Evolutionary conservation across 2,329 filamentous ascomycete species (phyloP).

Genomic region (Graphilbum sp.): DNA sequence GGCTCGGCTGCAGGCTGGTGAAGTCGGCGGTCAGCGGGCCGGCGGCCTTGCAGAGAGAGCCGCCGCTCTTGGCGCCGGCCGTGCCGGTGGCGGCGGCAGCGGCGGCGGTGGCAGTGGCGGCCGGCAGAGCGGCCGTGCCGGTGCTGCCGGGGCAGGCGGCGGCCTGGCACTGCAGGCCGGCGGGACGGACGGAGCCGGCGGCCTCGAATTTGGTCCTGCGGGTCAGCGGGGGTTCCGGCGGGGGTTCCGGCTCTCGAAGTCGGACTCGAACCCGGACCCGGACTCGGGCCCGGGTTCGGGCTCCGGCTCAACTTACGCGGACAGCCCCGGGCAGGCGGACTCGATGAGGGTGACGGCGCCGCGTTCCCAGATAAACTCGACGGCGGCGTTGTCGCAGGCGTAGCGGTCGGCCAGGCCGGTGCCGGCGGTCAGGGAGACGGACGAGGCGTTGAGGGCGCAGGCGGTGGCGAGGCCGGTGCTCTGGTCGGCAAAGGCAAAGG

Average conservation of each 20-base stretch:
- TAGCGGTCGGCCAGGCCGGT: conserved; percentile 20
- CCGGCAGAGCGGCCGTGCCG: not conserved
- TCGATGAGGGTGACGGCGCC: conserved; percentile 26
- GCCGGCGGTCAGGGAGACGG: conserved; percentile 16
- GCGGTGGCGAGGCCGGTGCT: conserved; percentile 22
- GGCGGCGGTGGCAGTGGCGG: not conserved
- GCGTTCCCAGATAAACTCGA: conserved; percentile 27
- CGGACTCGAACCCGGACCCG: no score
- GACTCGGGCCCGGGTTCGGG: not conserved
- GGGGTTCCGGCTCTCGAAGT: no score
- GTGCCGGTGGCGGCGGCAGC: not conserved
- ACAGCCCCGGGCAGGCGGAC: conserved; percentile 21
- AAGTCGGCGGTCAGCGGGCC: conserved; percentile 5
- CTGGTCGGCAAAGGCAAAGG: conserved; percentile 25
- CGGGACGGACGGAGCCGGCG: conserved; percentile 4
- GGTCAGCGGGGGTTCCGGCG: not conserved
- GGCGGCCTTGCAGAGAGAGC: conserved; percentile 2
- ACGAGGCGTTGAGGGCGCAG: conserved; percentile 28
- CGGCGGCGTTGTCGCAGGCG: conserved; percentile 22
- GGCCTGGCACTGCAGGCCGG: conserved; percentile 4
- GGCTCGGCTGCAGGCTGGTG: conserved; percentile 10
- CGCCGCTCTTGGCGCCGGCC: not conserved
- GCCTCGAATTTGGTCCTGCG: conserved; percentile 7
- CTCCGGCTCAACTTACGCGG: conserved; percentile 1
- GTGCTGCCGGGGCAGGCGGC: not conserved